phyloP scores from a whole-genome alignment of 2,329 filamentous ascomycete genomes.

The Ascochyta fabae region DNA sequence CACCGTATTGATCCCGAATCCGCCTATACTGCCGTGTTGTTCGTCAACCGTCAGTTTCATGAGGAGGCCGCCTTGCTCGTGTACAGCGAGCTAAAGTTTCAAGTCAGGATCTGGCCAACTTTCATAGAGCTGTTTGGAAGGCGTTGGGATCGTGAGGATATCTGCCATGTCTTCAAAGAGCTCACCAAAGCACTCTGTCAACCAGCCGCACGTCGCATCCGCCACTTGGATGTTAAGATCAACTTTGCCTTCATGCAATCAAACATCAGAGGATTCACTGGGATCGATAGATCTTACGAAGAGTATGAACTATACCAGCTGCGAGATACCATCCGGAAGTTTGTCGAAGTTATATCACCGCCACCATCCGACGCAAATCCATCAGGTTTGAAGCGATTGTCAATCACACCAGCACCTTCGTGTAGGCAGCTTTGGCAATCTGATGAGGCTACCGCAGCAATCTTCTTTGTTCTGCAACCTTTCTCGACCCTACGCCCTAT shows the following conservation, averaged over 20 bases:
- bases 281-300: background rate
- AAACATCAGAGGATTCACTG: background rate
- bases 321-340: constrained; percentile 13
- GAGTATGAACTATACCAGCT: constrained; percentile 13
- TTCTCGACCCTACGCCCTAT: constrained; percentile 10
- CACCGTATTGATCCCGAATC: background rate
- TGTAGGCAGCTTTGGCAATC: constrained; percentile 1
- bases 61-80: constrained; percentile 19
- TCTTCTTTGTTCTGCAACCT: constrained; percentile 16
- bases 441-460: constrained; percentile 12
- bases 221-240: constrained; percentile 2
- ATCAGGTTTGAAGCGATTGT: background rate
- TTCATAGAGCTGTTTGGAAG: constrained; percentile 2
- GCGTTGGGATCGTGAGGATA: background rate
- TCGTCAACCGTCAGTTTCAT: constrained; percentile 21
- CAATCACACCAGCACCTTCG: background rate
- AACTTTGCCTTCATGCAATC: background rate
- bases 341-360: background rate
- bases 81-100: constrained; percentile 19
- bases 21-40: constrained; percentile 7
- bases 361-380: background rate
- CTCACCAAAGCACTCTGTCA: constrained; percentile 1
- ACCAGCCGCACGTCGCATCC: constrained; percentile 3
- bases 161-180: background rate
- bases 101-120: background rate